phyloP scores from a whole-genome alignment of 306 rosid species.

The Begonia loranthoides region DNA sequence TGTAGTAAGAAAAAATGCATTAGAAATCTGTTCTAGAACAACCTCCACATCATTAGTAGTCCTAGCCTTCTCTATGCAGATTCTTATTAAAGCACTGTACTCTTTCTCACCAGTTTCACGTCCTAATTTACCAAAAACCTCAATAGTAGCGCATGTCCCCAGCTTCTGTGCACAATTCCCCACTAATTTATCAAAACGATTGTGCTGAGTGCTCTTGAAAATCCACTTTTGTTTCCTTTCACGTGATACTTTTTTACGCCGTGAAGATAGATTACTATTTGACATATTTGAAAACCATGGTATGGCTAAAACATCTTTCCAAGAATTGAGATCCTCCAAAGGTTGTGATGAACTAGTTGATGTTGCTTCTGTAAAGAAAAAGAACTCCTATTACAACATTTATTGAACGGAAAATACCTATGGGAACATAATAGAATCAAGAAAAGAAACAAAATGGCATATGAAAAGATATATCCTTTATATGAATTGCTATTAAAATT shows the following conservation, averaged over 20 bases:
- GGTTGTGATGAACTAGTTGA: conserved; percentile 12
- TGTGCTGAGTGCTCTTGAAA: conserved; percentile 28
- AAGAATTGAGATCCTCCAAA: conserved; percentile 14
- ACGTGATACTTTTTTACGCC: conserved; percentile 30
- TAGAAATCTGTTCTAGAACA: conserved; percentile 38
- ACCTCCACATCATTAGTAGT: conserved; percentile 26
- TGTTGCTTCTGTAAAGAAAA: conserved; percentile 23
- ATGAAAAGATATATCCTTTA: too few relatives aligned
- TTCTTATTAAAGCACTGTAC: conserved; percentile 35
- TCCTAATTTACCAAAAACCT: conserved; percentile 45
- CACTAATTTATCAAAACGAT: conserved; percentile 26
- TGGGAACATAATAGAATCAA: neutral
- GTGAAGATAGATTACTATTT: conserved; percentile 11
- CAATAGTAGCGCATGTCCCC: conserved; percentile 34
- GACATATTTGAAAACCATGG: conserved; percentile 28
- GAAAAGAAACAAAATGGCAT: too few relatives aligned
- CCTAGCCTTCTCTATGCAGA: conserved; percentile 50
- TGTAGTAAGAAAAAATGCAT: conserved; percentile 35
- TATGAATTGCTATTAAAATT: too few relatives aligned
- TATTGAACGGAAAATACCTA: neutral
- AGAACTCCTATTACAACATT: neutral
- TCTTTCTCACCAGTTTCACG: conserved; percentile 40
- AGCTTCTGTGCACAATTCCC: conserved; percentile 28
- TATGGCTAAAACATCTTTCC: conserved; percentile 16
- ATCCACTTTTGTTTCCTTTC: conserved; percentile 37